Evolutionary conservation across 441 rosid genomes (phyloP), one percentile per base, ranked within the genome.

Genomic region (Populus hybrid): DNA sequence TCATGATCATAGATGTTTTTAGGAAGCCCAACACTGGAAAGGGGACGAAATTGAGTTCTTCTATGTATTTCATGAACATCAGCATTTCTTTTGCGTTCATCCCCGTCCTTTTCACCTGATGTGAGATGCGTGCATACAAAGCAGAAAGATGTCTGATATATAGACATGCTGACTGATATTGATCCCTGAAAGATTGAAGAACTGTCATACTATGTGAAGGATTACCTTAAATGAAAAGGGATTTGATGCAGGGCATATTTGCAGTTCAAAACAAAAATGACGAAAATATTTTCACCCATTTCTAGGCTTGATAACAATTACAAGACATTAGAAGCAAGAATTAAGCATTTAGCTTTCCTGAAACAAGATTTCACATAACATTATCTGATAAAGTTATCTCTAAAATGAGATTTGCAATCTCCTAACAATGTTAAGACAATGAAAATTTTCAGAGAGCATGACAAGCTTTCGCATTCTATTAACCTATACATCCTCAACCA

Each of bases 81-180:
- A 1, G 89, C 87, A 81, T 92, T 94, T 74, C 98, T 86, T 86
- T 92, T 92, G 21, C 83, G 86, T 77, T 89, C 90, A 83, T 94
- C 98, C 71, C 89, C 97, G 8, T 92, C 95, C 79, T 88, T 90
- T 81, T 92, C 95, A 35, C 98, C 98, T 42, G 98, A 84, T 36
- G 97, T 91, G 73, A 94, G 87, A 83, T 94, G 98, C 10, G 93
- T 69, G 75, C 92, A 88, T 70, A 90, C 80, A 81, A 94, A 94
- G 82, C 97, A 94, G 76, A 90, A 91, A 73, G 82, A 81, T 18
- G 98, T 94, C 83, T 94, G 95, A 82, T 92, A 82, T 82, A 94
- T 86, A 10, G 98, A 92, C 94, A 94, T 87, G 72, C 97, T 94
- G 83, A 92, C 95, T 16, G 98, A 90, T 78, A 94, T 78, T 46